Evolutionary conservation across 139 green algal species (phyloP), one percentile per base, ranked within the genome.

Genomic region (Tetradesmus obliquus): DNA sequence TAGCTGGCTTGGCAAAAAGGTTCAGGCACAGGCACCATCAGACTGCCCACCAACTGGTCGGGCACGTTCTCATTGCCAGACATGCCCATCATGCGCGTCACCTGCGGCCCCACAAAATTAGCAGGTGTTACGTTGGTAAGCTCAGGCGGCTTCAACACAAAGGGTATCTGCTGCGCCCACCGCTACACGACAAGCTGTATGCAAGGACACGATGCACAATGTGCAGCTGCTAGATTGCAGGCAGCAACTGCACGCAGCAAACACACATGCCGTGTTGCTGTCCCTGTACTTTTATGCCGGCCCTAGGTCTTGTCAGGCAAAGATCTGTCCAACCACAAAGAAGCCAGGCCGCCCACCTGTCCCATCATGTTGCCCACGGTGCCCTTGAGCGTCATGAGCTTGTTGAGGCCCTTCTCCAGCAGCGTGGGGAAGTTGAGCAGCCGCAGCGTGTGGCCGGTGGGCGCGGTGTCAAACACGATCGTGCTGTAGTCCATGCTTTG

Each of bases 391-490:
- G 92, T 91, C 89, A 98, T 95, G 53, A 99, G 94, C 94, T 99
- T 99, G 82, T 86, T 91, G 51, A 99, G 95, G 0, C 96, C 98
- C 94, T 99, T 99, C 72, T 99, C 96, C 71, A 99, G 92, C 2
- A 97, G 98, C 91, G 94, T 96, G 7, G 98, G 98, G 92, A 99
- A 99, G 94, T 99, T 97, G 81, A 99, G 95, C 91, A 99, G 94
- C 3, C 98, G 96, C 86, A 99, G 96, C 10, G 98, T 99, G 94
- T 99, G 98, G 81, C 97, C 94, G 1, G 97, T 99, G 79, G 97
- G 98, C 1, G 98, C 98, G 22, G 98, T 99, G 95, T 99, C 98
- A 94, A 99, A 99, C 81, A 99, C 98, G 45, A 99, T 98, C 79
- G 91, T 95, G 84, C 85, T 92, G 93, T 99, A 99, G 94, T 99